Evolutionary conservation across 768 basidiomycete species (phyloP).

Genomic region (Pleurotus citrinopileatus): DNA sequence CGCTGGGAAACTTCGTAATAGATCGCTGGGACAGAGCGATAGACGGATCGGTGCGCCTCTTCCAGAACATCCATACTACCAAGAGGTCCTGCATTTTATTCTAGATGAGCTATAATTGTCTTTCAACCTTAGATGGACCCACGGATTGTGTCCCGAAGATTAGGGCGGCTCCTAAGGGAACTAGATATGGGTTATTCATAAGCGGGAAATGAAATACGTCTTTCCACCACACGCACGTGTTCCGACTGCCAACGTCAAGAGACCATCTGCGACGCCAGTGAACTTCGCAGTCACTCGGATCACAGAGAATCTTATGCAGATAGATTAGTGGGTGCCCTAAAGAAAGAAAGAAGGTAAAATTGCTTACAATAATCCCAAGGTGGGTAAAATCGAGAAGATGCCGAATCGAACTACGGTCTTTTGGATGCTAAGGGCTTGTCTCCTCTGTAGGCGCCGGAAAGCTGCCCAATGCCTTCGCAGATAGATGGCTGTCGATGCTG

Average conservation of each 20-base stretch:
- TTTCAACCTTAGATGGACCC: too few species aligned
- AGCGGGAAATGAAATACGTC: neutral
- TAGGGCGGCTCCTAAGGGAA: neutral
- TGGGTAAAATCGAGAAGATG: neutral
- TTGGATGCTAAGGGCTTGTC: neutral
- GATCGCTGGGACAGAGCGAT: neutral
- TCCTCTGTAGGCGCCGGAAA: neutral
- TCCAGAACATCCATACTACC: conserved; percentile 1
- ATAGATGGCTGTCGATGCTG: conserved; percentile 3
- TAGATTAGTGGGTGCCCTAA: neutral
- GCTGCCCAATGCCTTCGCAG: neutral
- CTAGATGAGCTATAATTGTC: too few species aligned
- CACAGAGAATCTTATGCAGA: neutral
- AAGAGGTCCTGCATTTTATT: neutral
- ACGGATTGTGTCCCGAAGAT: conserved; percentile 3
- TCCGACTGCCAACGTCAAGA: neutral
- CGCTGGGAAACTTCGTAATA: neutral
- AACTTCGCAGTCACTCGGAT: neutral
- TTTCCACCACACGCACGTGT: neutral
- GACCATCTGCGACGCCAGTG: neutral
- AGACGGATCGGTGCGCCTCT: neutral
- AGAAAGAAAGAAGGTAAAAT: neutral
- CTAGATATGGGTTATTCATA: neutral
- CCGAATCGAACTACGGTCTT: neutral
- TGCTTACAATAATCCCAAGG: neutral